Conservation (phyloP, 768 basidiomycete species). For the Neoboletus subvelutipes region DNA sequence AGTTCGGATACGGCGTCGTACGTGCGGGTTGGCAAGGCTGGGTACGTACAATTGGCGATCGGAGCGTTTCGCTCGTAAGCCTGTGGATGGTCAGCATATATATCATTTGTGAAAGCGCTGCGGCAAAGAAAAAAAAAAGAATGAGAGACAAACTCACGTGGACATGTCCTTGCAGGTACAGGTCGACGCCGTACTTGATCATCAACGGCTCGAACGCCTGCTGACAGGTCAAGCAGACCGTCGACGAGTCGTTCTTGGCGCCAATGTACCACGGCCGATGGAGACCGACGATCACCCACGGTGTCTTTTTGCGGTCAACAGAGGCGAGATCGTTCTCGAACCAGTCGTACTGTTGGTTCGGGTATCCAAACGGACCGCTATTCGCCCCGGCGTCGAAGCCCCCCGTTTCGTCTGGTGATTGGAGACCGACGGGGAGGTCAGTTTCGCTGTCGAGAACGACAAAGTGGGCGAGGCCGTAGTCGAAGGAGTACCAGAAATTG, state of each 20-base stretch:
- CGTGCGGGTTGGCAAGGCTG: no score
- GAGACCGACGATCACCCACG: constrained; percentile 30
- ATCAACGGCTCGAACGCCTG: constrained; percentile 31
- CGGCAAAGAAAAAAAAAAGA: no score
- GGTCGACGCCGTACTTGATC: constrained; percentile 32
- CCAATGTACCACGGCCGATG: constrained; percentile 29
- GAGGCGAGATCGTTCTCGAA: constrained; percentile 27
- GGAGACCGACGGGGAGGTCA: constrained; percentile 26
- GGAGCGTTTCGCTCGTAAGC: constrained; percentile 29
- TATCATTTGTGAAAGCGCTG: background rate
- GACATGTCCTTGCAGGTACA: constrained; percentile 30
- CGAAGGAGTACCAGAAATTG: constrained; percentile 34
- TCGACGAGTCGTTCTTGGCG: constrained; percentile 1
- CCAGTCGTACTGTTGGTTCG: constrained; percentile 30
- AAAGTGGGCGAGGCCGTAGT: constrained; percentile 31
- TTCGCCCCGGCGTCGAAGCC: constrained; percentile 21
- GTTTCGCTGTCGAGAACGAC: constrained; percentile 26
- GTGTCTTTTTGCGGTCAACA: constrained; percentile 24
- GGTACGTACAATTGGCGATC: constrained; percentile 24
- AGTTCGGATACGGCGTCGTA: background rate
- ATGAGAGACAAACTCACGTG: constrained; percentile 14
- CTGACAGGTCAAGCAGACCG: constrained; percentile 20
- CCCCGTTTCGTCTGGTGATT: constrained; percentile 23
- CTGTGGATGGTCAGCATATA: constrained; percentile 3
- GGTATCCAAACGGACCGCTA: constrained; percentile 28